These are phyloP conservation scores for Pseudogymnoascus sp. DNA, from an alignment of 2,329 filamentous ascomycete species.

Conservation along the genomic window DNA sequence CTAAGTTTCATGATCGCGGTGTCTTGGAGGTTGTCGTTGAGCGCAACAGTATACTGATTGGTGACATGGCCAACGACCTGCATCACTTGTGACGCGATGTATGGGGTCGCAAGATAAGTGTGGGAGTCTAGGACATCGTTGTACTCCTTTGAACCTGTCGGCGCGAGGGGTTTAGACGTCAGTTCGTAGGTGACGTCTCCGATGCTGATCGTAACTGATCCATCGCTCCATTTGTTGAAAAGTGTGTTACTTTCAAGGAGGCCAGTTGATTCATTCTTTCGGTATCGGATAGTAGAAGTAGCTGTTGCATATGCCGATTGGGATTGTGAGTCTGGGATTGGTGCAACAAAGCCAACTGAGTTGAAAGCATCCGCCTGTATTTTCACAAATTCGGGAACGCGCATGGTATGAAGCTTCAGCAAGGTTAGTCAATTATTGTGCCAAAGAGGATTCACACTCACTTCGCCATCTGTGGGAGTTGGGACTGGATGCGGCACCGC, in stretches of 20 bases:
- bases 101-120: constrained; percentile 67
- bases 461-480: constrained; percentile 62
- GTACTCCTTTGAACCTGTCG: constrained; percentile 48
- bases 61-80: constrained; percentile 69
- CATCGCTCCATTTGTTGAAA: constrained; percentile 71
- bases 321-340: constrained; percentile 47
- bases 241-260: constrained; percentile 67
- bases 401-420: constrained; percentile 57
- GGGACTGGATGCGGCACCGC: constrained; percentile 63
- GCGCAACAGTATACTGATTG: constrained; percentile 60
- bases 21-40: constrained; percentile 60
- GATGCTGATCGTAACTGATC: constrained; percentile 66
- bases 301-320: constrained; percentile 44
- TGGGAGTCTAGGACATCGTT: constrained; percentile 62
- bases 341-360: constrained; percentile 57
- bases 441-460: constrained; percentile 34
- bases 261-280: constrained; percentile 55
- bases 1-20: constrained; percentile 63
- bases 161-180: constrained; percentile 60
- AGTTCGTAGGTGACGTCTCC: constrained; percentile 71
- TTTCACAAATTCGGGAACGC: constrained; percentile 64
- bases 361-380: constrained; percentile 62
- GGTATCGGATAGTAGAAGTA: constrained; percentile 61
- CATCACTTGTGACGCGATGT: constrained; percentile 58
- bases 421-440: constrained; percentile 15